Conservation (phyloP, 441 rosid species). For the Corymbia citriodora region DNA sequence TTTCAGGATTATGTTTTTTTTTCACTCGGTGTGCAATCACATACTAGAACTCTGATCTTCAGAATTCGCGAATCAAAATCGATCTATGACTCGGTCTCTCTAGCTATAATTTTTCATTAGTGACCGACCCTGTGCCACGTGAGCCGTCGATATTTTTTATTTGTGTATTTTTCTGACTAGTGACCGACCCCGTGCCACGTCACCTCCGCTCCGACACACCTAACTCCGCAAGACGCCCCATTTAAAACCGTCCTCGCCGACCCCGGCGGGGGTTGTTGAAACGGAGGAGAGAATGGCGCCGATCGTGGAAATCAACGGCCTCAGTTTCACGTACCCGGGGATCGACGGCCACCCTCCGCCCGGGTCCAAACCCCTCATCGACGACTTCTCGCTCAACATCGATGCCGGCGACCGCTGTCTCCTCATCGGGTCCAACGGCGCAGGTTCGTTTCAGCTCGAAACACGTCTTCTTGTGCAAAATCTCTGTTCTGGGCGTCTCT, state of each 20-base stretch:
- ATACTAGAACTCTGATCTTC: background rate
- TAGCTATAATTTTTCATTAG: accelerated
- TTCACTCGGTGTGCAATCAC: background rate
- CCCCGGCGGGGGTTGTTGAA: too few relatives aligned
- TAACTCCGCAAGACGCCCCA: background rate
- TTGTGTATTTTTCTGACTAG: accelerated
- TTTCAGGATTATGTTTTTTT: too few relatives aligned
- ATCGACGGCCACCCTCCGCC: conserved; percentile 93
- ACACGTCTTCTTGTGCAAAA: background rate
- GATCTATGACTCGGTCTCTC: background rate
- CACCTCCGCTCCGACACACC: background rate
- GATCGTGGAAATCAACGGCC: conserved; percentile 60
- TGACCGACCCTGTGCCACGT: background rate
- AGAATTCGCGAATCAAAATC: background rate
- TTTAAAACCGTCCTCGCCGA: background rate
- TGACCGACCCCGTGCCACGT: background rate
- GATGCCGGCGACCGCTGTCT: conserved; percentile 71
- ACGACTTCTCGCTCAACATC: conserved; percentile 55
- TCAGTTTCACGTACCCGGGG: conserved; percentile 86
- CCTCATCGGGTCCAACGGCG: conserved; percentile 96
- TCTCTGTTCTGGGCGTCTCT: background rate
- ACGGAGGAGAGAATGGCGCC: conserved; percentile 23
- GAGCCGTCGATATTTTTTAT: accelerated
- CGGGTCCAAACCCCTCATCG: conserved; percentile 72
- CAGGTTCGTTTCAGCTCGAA: conserved; percentile 35